Conservation (phyloP, 2,329 filamentous ascomycete species). For the Aspergillus carbonarius region DNA sequence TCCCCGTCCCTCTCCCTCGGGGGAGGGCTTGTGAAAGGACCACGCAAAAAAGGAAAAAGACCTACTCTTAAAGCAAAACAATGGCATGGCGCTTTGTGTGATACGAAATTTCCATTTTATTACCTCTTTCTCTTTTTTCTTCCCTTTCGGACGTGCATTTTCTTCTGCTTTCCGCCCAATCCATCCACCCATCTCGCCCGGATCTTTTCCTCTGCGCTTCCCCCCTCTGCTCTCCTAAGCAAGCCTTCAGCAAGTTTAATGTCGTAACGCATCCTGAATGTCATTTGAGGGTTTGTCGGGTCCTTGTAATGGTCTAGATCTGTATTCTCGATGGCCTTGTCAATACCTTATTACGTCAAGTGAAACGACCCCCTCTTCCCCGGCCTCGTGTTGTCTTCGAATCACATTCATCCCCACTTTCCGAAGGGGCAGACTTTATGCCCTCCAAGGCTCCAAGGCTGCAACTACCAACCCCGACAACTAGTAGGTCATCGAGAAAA, state of each 20-base stretch:
- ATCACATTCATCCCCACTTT: too few relatives aligned
- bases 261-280: constrained; percentile 8
- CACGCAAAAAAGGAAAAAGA: constrained; percentile 21
- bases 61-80: constrained; percentile 25
- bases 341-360: too few relatives aligned
- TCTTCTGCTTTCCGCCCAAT: background rate
- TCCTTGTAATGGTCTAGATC: too few relatives aligned
- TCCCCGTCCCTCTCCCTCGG: constrained; percentile 14
- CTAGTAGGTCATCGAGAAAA: too few relatives aligned
- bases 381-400: too few relatives aligned
- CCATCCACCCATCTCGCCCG: background rate
- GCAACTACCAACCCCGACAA: too few relatives aligned
- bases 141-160: background rate
- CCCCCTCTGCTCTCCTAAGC: background rate
- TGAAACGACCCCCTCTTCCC: too few relatives aligned
- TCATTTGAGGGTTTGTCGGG: constrained; percentile 1
- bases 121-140: constrained; percentile 13
- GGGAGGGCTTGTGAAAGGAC: constrained; percentile 9
- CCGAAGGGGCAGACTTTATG: too few relatives aligned
- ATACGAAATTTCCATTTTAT: constrained; percentile 22
- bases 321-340: too few relatives aligned
- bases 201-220: background rate
- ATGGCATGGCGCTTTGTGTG: constrained; percentile 31
- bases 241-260: background rate
- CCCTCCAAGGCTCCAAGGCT: too few relatives aligned